These are phyloP conservation scores for Populus simonii DNA, from an alignment of 345 rosid species.

Conservation along the genomic window DNA sequence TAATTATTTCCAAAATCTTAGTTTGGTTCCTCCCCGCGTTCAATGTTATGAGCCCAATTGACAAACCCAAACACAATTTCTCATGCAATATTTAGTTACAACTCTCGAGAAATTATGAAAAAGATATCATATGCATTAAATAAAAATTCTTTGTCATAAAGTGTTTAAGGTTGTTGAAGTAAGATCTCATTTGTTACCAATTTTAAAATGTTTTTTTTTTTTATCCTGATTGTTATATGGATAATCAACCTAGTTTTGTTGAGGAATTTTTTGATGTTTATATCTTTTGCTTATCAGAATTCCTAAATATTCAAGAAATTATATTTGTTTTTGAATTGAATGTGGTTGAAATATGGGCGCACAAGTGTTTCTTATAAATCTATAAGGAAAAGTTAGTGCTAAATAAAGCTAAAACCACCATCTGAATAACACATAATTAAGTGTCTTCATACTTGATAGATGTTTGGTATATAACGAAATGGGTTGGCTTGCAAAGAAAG, in stretches of 20 bases:
- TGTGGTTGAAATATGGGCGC: not conserved
- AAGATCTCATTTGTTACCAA: not conserved
- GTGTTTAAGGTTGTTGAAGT: conserved; percentile 4
- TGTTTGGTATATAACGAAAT: not conserved
- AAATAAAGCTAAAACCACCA: not conserved
- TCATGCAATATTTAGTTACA: conserved; percentile 77
- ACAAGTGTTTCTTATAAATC: not conserved
- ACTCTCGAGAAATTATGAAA: conserved; percentile 66
- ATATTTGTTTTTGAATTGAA: not conserved
- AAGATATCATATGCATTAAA: conserved; percentile 51
- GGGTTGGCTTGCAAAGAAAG: not conserved
- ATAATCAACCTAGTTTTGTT: not conserved
- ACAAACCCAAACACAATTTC: too few species aligned
- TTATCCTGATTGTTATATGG: not conserved
- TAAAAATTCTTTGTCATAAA: conserved; percentile 53
- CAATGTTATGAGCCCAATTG: too few species aligned
- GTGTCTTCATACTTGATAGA: not conserved
- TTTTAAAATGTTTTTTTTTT: too few species aligned
- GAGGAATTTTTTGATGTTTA: not conserved
- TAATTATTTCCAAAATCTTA: too few species aligned
- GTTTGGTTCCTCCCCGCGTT: too few species aligned
- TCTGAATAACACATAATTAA: too few species aligned
- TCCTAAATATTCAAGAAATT: not conserved
- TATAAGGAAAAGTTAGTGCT: not conserved
- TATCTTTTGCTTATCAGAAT: not conserved